Evolutionary conservation across 2,329 filamentous ascomycete species (phyloP).

Genomic region (Colletotrichum liriopes): DNA sequence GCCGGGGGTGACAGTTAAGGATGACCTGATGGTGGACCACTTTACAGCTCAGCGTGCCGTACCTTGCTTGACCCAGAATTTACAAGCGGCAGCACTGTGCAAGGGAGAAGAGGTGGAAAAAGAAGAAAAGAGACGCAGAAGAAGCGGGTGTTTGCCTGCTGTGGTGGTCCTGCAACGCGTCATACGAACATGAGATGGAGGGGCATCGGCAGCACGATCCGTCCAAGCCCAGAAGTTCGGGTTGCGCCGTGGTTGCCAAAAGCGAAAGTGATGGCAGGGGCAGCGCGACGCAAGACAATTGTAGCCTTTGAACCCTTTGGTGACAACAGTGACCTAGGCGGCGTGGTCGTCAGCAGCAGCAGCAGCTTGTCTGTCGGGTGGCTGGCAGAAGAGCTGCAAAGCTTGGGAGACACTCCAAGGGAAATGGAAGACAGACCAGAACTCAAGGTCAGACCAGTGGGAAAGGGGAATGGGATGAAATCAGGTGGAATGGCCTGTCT

Average conservation of each 20-base stretch:
- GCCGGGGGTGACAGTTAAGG: not conserved
- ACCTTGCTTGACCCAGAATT: conserved; percentile 26
- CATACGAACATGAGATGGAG: conserved; percentile 33
- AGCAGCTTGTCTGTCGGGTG: not conserved
- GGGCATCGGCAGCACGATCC: conserved; percentile 21
- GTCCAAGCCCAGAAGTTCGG: not conserved
- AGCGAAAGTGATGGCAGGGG: not conserved
- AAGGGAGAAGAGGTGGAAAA: conserved; percentile 18
- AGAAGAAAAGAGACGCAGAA: conserved; percentile 28
- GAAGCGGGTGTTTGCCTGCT: conserved; percentile 35
- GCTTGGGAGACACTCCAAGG: not conserved
- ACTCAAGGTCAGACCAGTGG: not conserved
- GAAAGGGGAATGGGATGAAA: conserved; percentile 18
- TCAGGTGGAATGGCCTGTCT: conserved; percentile 37
- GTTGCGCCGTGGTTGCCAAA: not conserved
- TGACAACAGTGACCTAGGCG: conserved; percentile 1
- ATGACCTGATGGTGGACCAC: conserved; percentile 9
- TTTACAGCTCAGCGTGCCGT: conserved; percentile 15
- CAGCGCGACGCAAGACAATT: not conserved
- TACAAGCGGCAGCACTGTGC: conserved; percentile 6
- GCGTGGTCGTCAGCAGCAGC: not conserved
- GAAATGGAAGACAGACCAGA: not conserved
- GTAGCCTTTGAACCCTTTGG: not conserved
- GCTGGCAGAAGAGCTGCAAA: not conserved
- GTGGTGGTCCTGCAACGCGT: conserved; percentile 36